Evolutionary conservation across 768 basidiomycete species (phyloP).

Genomic region (Roridomyces roridus): DNA sequence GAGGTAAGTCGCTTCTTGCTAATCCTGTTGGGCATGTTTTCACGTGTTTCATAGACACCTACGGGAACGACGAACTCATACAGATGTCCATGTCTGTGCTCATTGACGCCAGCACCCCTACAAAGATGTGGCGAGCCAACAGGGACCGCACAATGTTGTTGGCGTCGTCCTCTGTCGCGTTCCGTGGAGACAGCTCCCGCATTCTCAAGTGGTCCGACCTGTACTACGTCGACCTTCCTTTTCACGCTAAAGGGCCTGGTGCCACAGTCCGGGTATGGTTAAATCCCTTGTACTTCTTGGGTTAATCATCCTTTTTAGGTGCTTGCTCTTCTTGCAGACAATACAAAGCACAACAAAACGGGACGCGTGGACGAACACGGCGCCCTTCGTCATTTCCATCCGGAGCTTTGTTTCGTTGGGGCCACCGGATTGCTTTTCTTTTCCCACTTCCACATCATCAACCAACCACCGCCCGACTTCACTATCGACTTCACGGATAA

Average conservation of each 20-base stretch:
- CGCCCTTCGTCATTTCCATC: slow-evolving; percentile 31
- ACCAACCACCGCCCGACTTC: slow-evolving; percentile 27
- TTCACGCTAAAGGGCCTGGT: slow-evolving; percentile 2
- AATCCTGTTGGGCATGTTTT: too few relatives aligned
- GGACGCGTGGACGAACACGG: too few relatives aligned
- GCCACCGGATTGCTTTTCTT: slow-evolving; percentile 35
- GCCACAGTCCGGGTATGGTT: slow-evolving; percentile 6
- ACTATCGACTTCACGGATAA: slow-evolving; percentile 29
- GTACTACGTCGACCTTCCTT: slow-evolving; percentile 12
- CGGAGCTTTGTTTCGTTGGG: slow-evolving; percentile 36
- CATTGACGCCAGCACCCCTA: background rate
- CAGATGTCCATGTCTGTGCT: background rate
- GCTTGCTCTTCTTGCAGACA: slow-evolving; percentile 31
- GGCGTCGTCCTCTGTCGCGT: slow-evolving; percentile 23
- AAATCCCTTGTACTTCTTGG: slow-evolving; percentile 21
- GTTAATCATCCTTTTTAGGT: slow-evolving; percentile 24
- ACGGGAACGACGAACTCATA: background rate
- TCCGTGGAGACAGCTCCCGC: too few relatives aligned
- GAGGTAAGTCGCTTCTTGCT: slow-evolving; percentile 7
- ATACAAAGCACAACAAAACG: slow-evolving; percentile 37
- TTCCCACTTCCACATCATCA: slow-evolving; percentile 35
- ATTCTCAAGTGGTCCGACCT: slow-evolving; percentile 25
- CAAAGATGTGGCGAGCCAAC: background rate
- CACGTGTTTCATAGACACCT: background rate
- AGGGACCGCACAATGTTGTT: slow-evolving; percentile 31